A percentile compares a stretch with the other conserved stretches of the same genome.
Conservation (phyloP, 1,284 basidiomycete species). For the Rhodotorula mucilaginosa region DNA sequence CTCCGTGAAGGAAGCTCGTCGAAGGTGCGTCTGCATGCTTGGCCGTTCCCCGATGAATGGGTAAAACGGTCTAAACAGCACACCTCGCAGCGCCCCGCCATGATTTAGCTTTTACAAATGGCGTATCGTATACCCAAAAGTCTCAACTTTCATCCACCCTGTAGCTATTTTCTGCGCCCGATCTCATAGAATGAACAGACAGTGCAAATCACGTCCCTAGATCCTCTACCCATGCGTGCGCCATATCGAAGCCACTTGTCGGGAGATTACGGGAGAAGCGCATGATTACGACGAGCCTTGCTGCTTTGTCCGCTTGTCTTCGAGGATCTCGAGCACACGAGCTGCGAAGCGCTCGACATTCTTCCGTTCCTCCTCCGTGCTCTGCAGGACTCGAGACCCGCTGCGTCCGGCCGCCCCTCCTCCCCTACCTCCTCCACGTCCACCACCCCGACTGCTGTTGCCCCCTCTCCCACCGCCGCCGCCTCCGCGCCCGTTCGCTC, state of each 20-base stretch:
- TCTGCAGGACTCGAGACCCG: slow-evolving; percentile 8
- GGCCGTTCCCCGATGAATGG: no score
- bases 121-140: no score
- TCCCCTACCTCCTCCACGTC: not conserved
- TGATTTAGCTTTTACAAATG: no score
- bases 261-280: not conserved
- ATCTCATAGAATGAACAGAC: no score
- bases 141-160: no score
- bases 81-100: no score
- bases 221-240: no score
- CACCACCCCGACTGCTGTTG: not conserved
- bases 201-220: no score
- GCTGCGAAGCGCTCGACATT: slow-evolving; percentile 23
- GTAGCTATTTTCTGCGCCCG: no score
- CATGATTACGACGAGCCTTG: not conserved
- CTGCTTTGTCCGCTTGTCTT: slow-evolving; percentile 10
- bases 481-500: not conserved
- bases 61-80: no score
- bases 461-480: slow-evolving; percentile 1
- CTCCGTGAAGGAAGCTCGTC: not conserved
- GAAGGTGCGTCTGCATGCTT: no score
- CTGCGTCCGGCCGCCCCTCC: not conserved
- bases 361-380: slow-evolving; percentile 23
- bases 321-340: slow-evolving; percentile 16
- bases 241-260: no score